Percentiles rank a stretch among this genome's conserved stretches.
These are phyloP conservation scores for Fusarium papillatum DNA, from an alignment of 2,329 filamentous ascomycete species.

Conservation along the genomic window DNA sequence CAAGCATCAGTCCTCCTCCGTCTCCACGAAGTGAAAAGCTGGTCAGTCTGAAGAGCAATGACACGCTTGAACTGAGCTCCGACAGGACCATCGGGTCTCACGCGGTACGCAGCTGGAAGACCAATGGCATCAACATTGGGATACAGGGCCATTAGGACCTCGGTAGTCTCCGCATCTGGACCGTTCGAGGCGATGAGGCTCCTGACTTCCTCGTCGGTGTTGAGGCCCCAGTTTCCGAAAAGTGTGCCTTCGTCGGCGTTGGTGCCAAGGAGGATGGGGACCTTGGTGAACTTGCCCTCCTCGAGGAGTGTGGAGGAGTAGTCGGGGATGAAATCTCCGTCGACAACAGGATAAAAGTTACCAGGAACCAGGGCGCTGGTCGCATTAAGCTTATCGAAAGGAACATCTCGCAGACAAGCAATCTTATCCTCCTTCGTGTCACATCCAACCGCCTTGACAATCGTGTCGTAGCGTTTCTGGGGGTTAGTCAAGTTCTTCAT, in stretches of 20 bases:
- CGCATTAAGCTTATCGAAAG: constrained; percentile 36
- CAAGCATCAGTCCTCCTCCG: constrained; percentile 66
- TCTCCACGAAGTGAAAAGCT: constrained; percentile 66
- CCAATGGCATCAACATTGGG: constrained; percentile 39
- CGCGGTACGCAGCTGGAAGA: constrained; percentile 28
- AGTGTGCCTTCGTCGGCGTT: constrained; percentile 75
- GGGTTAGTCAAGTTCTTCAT: constrained; percentile 33
- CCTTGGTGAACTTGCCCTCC: constrained; percentile 71
- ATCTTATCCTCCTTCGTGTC: constrained; percentile 40
- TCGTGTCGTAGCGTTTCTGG: constrained; percentile 34
- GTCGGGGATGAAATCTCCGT: constrained; percentile 55
- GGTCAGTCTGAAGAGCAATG: constrained; percentile 66
- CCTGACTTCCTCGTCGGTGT: constrained; percentile 22
- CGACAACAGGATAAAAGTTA: constrained; percentile 40
- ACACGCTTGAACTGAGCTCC: constrained; percentile 63
- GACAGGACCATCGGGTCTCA: constrained; percentile 21
- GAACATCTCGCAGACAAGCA: constrained; percentile 46
- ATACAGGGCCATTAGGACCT: constrained; percentile 34
- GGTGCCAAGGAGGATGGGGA: constrained; percentile 73
- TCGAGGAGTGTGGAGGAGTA: constrained; percentile 65
- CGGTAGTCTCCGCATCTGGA: constrained; percentile 18
- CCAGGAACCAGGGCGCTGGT: constrained; percentile 25
- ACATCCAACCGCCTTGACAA: constrained; percentile 41
- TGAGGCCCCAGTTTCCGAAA: constrained; percentile 63
- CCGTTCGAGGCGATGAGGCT: constrained; percentile 10